Percentiles rank a stretch among this genome's conserved stretches.
These are phyloP conservation scores for Thuja plicata DNA, from an alignment of 83 land plant genomes.

Conservation along the genomic window DNA sequence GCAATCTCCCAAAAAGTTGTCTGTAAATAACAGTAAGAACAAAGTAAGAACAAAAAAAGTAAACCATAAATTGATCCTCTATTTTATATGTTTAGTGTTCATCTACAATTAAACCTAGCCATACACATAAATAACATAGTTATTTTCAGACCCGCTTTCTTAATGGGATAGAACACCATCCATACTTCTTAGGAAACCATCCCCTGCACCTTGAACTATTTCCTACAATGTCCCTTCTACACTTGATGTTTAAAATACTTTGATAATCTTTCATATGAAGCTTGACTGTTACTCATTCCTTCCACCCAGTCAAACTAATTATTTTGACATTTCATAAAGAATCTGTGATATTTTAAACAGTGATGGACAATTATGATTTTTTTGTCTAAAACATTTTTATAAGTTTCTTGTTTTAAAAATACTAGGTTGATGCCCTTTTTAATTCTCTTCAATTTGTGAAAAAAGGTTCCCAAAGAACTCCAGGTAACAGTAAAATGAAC, in stretches of 20 bases:
- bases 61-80: not conserved
- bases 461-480: not conserved
- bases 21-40: constrained; percentile 31
- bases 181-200: not conserved
- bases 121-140: not conserved
- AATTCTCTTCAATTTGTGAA: not conserved
- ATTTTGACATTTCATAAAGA: too few relatives aligned
- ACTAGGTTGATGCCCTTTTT: not conserved
- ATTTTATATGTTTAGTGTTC: not conserved
- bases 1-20: constrained; percentile 73
- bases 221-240: not conserved
- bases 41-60: not conserved
- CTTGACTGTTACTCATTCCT: not conserved
- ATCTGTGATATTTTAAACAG: too few relatives aligned
- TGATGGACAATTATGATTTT: not conserved
- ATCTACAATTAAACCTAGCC: not conserved
- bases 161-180: not conserved
- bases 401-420: not conserved
- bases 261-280: not conserved
- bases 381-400: not conserved
- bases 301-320: not conserved
- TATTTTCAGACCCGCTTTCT: not conserved
- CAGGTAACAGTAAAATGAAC: not conserved
- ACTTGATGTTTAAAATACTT: not conserved
- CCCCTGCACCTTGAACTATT: not conserved